Percentiles rank a stretch among this genome's conserved stretches.
phyloP scores from a whole-genome alignment of 805 yeast species.

The Kazachstania martiniae region DNA sequence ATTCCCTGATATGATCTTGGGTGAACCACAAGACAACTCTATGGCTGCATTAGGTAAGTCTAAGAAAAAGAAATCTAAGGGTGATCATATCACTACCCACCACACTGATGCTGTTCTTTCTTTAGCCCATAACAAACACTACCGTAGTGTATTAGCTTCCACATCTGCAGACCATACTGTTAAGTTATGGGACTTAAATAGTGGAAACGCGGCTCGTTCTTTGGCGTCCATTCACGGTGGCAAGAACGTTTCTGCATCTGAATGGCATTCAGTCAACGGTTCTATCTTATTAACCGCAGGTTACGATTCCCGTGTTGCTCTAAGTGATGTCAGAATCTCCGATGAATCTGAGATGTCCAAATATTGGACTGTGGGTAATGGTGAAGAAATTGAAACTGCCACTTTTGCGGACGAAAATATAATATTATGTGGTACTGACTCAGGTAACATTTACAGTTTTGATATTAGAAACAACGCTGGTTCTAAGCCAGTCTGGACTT shows the following conservation, averaged over 20 bases:
- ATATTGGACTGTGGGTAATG: slow-evolving; percentile 47
- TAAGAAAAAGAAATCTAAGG: slow-evolving; percentile 40
- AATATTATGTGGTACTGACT: slow-evolving; percentile 84
- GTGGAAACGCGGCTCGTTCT: slow-evolving; percentile 68
- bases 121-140: slow-evolving; percentile 67
- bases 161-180: slow-evolving; percentile 93
- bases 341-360: slow-evolving; percentile 50
- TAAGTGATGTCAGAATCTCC: slow-evolving; percentile 76
- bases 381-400: slow-evolving; percentile 79
- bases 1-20: slow-evolving; percentile 87
- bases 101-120: slow-evolving; percentile 94
- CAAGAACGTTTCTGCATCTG: slow-evolving; percentile 73
- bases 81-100: slow-evolving; percentile 52
- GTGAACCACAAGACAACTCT: slow-evolving; percentile 50
- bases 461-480: slow-evolving; percentile 58
- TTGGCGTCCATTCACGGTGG: slow-evolving; percentile 55
- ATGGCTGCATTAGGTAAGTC: slow-evolving; percentile 31
- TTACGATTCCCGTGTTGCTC: slow-evolving; percentile 72
- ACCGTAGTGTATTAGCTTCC: slow-evolving; percentile 80
- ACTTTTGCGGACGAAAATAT: slow-evolving; percentile 52
- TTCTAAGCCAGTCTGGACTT: slow-evolving; percentile 75
- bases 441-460: slow-evolving; percentile 79
- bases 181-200: slow-evolving; percentile 85
- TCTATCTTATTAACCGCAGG: slow-evolving; percentile 81
- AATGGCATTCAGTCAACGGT: slow-evolving; percentile 70